Percentiles rank a stretch among this genome's conserved stretches.
phyloP scores from a whole-genome alignment of 768 basidiomycete species.

The Boletus sp. region DNA sequence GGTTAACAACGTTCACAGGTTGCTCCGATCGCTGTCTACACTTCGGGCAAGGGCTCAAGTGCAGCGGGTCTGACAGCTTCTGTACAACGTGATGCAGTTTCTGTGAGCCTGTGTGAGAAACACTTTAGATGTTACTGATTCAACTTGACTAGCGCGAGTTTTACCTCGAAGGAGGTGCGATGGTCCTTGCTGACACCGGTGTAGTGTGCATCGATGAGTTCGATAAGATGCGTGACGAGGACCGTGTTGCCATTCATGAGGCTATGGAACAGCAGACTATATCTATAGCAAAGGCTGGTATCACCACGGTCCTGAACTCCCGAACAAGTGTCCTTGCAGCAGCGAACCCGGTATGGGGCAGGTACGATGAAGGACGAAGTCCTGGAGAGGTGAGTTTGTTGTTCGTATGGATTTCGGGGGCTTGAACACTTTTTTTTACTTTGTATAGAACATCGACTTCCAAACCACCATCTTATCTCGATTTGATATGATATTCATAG shows the following conservation, averaged over 20 bases:
- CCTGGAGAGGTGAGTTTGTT: conserved; percentile 74
- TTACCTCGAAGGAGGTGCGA: conserved; percentile 97
- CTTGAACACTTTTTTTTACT: background rate
- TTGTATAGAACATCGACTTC: conserved; percentile 82
- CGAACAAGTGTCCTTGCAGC: conserved; percentile 95
- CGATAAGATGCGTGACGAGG: conserved; percentile 99
- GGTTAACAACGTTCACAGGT: conserved; percentile 49
- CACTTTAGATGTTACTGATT: conserved; percentile 1
- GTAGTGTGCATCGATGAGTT: conserved; percentile 99
- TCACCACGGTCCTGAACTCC: conserved; percentile 96
- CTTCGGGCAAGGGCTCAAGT: conserved; percentile 97
- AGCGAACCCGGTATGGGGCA: conserved; percentile 96
- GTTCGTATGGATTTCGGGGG: background rate
- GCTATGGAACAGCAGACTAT: conserved; percentile 99
- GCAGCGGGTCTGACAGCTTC: conserved; percentile 98
- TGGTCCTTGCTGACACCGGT: conserved; percentile 98
- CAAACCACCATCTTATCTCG: conserved; percentile 97
- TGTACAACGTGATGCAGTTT: conserved; percentile 90
- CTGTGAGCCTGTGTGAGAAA: conserved; percentile 50
- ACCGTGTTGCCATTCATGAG: conserved; percentile 98
- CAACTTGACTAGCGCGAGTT: conserved; percentile 76
- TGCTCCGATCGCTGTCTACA: conserved; percentile 97
- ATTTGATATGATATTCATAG: conserved; percentile 99
- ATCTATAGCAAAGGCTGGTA: conserved; percentile 98
- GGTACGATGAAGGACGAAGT: conserved; percentile 95